These are phyloP conservation scores for Carex kokanica DNA, from an alignment of 176 grass and related monocot genomes.

Conservation along the genomic window DNA sequence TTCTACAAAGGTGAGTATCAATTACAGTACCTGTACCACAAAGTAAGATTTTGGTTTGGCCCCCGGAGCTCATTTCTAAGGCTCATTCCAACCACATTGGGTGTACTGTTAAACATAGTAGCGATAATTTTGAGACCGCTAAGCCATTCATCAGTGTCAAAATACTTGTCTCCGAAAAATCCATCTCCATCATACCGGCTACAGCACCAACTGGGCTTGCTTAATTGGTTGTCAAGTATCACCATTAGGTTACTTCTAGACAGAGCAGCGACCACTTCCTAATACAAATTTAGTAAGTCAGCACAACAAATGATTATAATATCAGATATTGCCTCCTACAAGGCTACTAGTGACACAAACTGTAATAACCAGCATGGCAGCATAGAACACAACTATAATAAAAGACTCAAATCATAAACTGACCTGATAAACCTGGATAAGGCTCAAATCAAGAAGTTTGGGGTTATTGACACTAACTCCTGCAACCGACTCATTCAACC, in stretches of 20 bases:
- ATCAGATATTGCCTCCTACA: not conserved
- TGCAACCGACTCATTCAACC: constrained; percentile 58
- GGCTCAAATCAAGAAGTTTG: constrained; percentile 63
- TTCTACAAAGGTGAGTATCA: not conserved
- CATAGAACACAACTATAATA: not conserved
- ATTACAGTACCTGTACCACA: constrained; percentile 82
- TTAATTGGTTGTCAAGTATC: constrained; percentile 99
- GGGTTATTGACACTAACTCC: constrained; percentile 72
- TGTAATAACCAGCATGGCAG: not conserved
- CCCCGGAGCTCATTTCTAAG: constrained; percentile 87
- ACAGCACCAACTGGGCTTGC: constrained; percentile 82
- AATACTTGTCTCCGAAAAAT: constrained; percentile 90
- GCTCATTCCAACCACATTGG: constrained; percentile 89
- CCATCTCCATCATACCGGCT: constrained; percentile 63
- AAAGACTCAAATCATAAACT: not conserved
- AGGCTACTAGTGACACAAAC: not conserved
- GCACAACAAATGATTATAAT: not conserved
- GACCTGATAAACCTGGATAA: constrained; percentile 66
- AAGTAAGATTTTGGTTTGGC: constrained; percentile 59
- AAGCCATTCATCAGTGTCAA: constrained; percentile 84
- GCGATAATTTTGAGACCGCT: constrained; percentile 62
- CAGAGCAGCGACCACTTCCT: constrained; percentile 76
- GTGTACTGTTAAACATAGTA: constrained; percentile 55
- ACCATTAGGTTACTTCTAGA: constrained; percentile 72
- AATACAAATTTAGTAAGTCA: constrained; percentile 3